A percentile compares a stretch with the other conserved stretches of the same genome.
Conservation (phyloP, 306 rosid species). For the Prunus fruticosa region DNA sequence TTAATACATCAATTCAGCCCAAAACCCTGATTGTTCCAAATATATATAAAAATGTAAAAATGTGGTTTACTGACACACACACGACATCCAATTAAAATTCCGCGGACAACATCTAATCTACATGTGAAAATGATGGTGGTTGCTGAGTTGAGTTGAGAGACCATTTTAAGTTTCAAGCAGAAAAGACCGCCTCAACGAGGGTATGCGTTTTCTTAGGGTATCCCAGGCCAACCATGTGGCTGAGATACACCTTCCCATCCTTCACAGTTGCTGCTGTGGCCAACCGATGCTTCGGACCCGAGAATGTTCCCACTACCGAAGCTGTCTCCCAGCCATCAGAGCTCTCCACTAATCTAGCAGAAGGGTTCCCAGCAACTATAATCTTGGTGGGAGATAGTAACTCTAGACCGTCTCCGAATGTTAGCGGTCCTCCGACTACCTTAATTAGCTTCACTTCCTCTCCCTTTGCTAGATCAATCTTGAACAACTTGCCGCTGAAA, state of each 20-base stretch:
- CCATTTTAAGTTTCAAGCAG: conserved; percentile 14
- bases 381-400: conserved; percentile 65
- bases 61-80: not conserved
- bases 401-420: conserved; percentile 79
- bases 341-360: conserved; percentile 82
- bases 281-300: conserved; percentile 71
- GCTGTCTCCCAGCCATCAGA: conserved; percentile 87
- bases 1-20: not conserved
- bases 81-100: not conserved
- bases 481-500: conserved; percentile 63
- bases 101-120: not conserved
- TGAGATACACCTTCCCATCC: conserved; percentile 81
- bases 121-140: not conserved
- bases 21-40: too few relatives aligned
- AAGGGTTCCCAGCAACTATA: conserved; percentile 77
- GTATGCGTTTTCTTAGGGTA: conserved; percentile 84
- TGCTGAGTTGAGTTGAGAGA: not conserved
- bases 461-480: conserved; percentile 60
- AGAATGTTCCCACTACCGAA: conserved; percentile 51
- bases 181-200: conserved; percentile 77
- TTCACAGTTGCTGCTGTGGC: conserved; percentile 83
- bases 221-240: conserved; percentile 68
- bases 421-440: conserved; percentile 53
- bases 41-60: not conserved
- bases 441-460: conserved; percentile 59